Conservation (phyloP, 2,329 filamentous ascomycete species). For the Penicillium sp. region DNA sequence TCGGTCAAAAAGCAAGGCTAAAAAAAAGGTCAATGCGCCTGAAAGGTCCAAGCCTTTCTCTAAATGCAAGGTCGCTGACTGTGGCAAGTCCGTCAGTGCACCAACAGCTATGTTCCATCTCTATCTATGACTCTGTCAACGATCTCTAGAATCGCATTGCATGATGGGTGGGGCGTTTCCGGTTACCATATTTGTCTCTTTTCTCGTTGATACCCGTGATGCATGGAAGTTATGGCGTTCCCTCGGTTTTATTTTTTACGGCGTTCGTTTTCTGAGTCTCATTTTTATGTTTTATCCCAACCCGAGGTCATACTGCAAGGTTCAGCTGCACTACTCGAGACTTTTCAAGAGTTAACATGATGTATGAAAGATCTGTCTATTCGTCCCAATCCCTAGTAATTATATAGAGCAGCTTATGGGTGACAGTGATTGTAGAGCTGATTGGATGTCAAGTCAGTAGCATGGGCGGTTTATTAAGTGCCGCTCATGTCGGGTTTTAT, state of each 20-base stretch:
- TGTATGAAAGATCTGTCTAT: neutral
- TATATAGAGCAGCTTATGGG: too few species aligned
- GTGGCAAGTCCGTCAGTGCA: constrained; percentile 40
- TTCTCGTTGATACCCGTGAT: constrained; percentile 24
- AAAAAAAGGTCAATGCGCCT: constrained; percentile 24
- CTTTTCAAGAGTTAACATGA: neutral
- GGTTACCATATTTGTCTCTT: constrained; percentile 7
- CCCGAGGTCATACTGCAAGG: neutral
- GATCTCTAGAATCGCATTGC: constrained; percentile 12
- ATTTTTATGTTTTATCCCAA: neutral
- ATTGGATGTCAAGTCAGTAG: neutral
- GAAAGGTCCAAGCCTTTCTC: constrained; percentile 42
- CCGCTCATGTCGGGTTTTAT: neutral
- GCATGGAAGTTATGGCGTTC: constrained; percentile 23
- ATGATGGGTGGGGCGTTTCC: constrained; percentile 19
- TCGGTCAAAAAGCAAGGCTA: constrained; percentile 37
- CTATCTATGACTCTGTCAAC: constrained; percentile 40
- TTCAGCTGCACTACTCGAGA: neutral
- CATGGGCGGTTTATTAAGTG: neutral
- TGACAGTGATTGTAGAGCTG: neutral
- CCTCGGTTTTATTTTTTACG: neutral
- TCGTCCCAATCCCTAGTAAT: neutral
- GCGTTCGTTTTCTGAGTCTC: neutral
- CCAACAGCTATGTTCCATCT: constrained; percentile 48
- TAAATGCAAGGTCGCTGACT: constrained; percentile 46